phyloP scores from a whole-genome alignment of 192 early-diverging fungal genomes.

The Phycomyces nitens region DNA sequence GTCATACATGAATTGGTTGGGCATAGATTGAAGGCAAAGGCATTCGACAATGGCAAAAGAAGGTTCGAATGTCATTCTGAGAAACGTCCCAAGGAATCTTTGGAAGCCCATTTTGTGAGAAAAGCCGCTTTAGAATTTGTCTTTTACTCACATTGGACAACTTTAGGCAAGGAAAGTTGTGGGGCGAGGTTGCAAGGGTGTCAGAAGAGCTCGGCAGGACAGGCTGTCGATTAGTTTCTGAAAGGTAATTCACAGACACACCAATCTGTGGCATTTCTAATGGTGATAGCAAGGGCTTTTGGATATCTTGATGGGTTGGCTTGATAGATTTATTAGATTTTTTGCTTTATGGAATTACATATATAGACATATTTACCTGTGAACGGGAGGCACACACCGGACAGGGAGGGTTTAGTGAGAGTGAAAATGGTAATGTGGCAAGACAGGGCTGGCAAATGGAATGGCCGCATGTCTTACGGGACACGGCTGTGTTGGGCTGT shows the following conservation, averaged over 20 bases:
- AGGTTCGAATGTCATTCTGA: slow-evolving; percentile 44
- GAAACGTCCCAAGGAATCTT: slow-evolving; percentile 63
- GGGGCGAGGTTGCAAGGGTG: not conserved
- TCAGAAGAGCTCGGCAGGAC: not conserved
- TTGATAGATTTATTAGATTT: too few species aligned
- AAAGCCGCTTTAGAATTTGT: not conserved
- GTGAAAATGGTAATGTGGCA: not conserved
- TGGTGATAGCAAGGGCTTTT: too few species aligned
- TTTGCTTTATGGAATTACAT: too few species aligned
- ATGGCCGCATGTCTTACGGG: slow-evolving; percentile 1
- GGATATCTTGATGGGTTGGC: too few species aligned
- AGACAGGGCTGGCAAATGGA: slow-evolving; percentile 4
- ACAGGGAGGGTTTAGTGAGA: slow-evolving; percentile 7
- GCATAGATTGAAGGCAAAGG: slow-evolving; percentile 40
- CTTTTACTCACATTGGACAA: slow-evolving; percentile 13
- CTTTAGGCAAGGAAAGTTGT: slow-evolving; percentile 6
- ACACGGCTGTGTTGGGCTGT: not conserved
- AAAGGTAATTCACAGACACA: too few species aligned
- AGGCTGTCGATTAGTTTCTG: too few species aligned
- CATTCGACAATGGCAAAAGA: slow-evolving; percentile 41
- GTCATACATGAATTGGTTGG: slow-evolving; percentile 53
- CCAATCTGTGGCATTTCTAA: too few species aligned
- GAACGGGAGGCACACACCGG: not conserved
- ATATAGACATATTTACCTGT: slow-evolving; percentile 2
- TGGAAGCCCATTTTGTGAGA: too few species aligned